Percentiles rank a stretch among this genome's conserved stretches.
phyloP scores from a whole-genome alignment of 169 alveolate genomes.

The Plasmodium billcollinsi region DNA sequence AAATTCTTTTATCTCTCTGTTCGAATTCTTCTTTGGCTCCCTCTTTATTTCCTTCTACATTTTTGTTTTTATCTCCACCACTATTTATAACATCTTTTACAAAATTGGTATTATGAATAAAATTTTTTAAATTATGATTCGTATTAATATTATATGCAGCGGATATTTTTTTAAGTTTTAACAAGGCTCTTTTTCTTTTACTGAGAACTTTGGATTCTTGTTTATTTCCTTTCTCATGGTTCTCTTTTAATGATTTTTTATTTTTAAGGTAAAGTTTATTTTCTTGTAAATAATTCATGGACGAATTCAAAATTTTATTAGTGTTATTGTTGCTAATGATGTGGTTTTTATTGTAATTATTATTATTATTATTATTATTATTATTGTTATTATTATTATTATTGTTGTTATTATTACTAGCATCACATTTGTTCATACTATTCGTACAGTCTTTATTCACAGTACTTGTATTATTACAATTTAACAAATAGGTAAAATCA shows the following conservation, averaged over 20 bases:
- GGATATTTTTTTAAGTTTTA: too few species aligned
- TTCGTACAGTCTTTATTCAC: background rate
- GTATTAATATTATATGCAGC: background rate
- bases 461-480: constrained; percentile 16
- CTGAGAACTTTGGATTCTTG: too few species aligned
- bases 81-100: background rate
- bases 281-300: too few species aligned
- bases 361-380: background rate
- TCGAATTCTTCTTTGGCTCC: background rate
- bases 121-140: background rate
- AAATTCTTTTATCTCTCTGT: background rate
- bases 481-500: constrained; percentile 50
- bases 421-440: too few species aligned
- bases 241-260: background rate
- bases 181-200: too few species aligned
- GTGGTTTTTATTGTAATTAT: too few species aligned
- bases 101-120: background rate
- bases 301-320: too few species aligned
- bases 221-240: too few species aligned
- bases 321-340: too few species aligned
- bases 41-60: background rate
- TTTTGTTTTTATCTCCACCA: background rate
- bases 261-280: background rate
- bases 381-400: background rate
- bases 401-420: background rate